Evolutionary conservation across 2,329 filamentous ascomycete species (phyloP), one percentile per base, ranked within the genome.

Genomic region (Fusarium miscanthi): DNA sequence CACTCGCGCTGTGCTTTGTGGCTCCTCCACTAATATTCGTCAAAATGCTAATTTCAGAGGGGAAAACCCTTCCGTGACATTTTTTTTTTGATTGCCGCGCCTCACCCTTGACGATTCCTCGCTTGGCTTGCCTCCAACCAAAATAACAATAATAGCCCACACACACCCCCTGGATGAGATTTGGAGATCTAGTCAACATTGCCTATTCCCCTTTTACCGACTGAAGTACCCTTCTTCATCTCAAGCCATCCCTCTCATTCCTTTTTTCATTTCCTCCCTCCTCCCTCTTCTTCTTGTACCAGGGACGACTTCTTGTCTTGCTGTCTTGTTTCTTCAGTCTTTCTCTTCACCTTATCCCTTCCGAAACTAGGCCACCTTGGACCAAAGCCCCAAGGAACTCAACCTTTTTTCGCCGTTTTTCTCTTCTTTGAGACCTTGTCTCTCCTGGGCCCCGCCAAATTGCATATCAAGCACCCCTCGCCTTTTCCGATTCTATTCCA

Each of bases 381-480:
- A 37, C 19, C 41, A 57, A 57, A 25, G 17, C 48, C 65, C 65
- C 62, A 40, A 66, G 60, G 72, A 67, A 46, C 42, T 37, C 21
- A 59, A 41, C 63, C 30, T 67, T 73, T 69, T 67, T 57, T 59
- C 65, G 60, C 54, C 52, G 63, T 68, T 72, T 74, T 82, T 75
- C 85, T 85, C 76, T 59, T 74, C 72, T 67, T 63, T 61, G 63
- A 74, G 76, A 51, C 66, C 46, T 56, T 76, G 69, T 72, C 70
- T 76, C 68, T 66, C 63, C 70, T 68, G 59, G 60, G 61, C 78
- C 78, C 80, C 78, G 77, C 73, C 78, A 79, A 69, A 80, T 81
- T 81, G 79, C 81, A 81, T 82, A 81, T 75, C 66, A 73, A 63
- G 63, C 72, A 61, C 70, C 76, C 75, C 75, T 78, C 77, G 74